These are phyloP conservation scores for Pleurotus pulmonarius DNA, from an alignment of 768 basidiomycete genomes.

Conservation along the genomic window DNA sequence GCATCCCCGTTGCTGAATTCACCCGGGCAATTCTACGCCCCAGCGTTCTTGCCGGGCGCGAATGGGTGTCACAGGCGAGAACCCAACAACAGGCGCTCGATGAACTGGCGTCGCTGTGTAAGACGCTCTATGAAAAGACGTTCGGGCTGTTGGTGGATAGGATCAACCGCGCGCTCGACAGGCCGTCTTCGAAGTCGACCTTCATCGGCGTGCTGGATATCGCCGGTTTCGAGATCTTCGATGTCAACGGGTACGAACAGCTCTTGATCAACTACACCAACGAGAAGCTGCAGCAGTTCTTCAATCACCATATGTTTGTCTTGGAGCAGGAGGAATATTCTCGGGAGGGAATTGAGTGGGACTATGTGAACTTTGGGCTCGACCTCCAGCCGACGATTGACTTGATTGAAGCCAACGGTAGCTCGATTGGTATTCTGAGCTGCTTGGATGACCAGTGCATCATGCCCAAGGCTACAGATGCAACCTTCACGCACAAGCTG, in stretches of 20 bases:
- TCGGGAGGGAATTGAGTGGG: constrained; percentile 95
- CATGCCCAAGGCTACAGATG: constrained; percentile 98
- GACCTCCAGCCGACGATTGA: constrained; percentile 99
- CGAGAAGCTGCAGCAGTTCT: constrained; percentile 96
- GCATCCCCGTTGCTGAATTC: constrained; percentile 84
- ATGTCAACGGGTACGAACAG: constrained; percentile 94
- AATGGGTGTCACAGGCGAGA: constrained; percentile 94
- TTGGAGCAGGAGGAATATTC: constrained; percentile 99
- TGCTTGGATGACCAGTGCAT: constrained; percentile 98
- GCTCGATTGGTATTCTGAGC: constrained; percentile 84
- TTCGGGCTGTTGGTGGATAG: constrained; percentile 93
- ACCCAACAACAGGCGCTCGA: constrained; percentile 90
- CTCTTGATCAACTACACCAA: constrained; percentile 98
- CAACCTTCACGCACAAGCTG: constrained; percentile 92
- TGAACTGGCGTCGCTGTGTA: constrained; percentile 87
- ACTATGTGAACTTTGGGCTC: constrained; percentile 96
- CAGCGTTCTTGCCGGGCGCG: constrained; percentile 88
- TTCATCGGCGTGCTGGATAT: constrained; percentile 99
- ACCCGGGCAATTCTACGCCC: constrained; percentile 86
- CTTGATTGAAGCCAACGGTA: constrained; percentile 85
- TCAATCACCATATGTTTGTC: constrained; percentile 99
- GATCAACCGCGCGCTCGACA: constrained; percentile 91
- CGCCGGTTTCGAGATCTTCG: constrained; percentile 97
- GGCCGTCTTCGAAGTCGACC: constrained; percentile 85
- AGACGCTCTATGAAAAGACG: constrained; percentile 95